These are phyloP conservation scores for Sclerotinia spermophila DNA, from an alignment of 2,329 filamentous ascomycete genomes.

Conservation along the genomic window DNA sequence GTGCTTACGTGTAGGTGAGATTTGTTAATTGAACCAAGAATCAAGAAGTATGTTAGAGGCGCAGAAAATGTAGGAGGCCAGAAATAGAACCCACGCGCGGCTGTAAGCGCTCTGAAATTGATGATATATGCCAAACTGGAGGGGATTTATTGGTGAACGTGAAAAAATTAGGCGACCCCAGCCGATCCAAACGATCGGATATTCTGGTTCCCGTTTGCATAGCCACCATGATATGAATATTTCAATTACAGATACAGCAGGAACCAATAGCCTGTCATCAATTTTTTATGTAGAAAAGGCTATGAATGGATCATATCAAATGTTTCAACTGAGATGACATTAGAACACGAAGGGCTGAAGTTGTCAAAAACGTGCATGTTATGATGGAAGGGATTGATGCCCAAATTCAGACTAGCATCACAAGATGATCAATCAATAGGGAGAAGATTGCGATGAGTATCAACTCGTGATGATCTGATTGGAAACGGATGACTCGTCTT, in stretches of 20 bases:
- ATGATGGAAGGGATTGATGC: not conserved
- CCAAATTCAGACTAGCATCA: not conserved
- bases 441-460: not conserved
- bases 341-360: not conserved
- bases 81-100: slow-evolving; percentile 11
- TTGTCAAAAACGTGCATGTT: not conserved
- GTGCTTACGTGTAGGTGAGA: not conserved
- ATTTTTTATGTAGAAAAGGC: not conserved
- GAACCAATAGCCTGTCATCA: not conserved
- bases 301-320: not conserved
- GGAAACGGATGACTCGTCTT: not conserved
- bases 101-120: slow-evolving; percentile 3
- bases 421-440: not conserved
- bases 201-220: not conserved
- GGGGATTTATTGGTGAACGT: not conserved
- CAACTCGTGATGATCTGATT: not conserved
- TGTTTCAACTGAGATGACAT: not conserved
- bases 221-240: not conserved
- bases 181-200: not conserved
- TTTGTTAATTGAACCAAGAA: not conserved
- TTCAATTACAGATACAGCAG: not conserved
- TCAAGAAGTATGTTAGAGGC: not conserved
- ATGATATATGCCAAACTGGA: not conserved
- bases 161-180: not conserved
- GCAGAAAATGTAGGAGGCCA: not conserved